Percentiles rank a stretch among this genome's conserved stretches.
Evolutionary conservation across 495 filamentous ascomycete species (phyloP).

Genomic region (Rhypophila decipiens): DNA sequence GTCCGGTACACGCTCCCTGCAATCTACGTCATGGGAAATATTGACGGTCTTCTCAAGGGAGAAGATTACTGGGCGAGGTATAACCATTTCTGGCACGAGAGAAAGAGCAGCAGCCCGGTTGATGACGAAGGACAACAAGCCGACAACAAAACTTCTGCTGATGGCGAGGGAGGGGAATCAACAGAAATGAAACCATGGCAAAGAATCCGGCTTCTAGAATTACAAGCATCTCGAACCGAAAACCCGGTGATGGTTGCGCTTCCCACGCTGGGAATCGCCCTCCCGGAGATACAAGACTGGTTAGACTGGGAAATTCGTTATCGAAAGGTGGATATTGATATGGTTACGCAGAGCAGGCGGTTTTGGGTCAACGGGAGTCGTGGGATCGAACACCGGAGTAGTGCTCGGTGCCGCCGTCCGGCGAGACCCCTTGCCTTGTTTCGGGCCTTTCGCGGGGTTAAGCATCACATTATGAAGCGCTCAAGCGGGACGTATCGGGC

Average conservation of each 20-base stretch:
- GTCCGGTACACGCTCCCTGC: slow-evolving; percentile 49
- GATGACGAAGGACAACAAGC: too few species aligned
- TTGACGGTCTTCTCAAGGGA: slow-evolving; percentile 7
- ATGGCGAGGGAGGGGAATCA: neutral
- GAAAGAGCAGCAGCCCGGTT: too few species aligned
- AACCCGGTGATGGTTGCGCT: too few species aligned
- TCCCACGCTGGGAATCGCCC: slow-evolving; percentile 41
- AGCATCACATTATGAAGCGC: too few species aligned
- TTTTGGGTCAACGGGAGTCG: neutral
- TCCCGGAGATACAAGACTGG: slow-evolving; percentile 28
- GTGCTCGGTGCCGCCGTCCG: too few species aligned
- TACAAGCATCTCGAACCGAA: too few species aligned
- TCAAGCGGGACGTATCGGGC: too few species aligned
- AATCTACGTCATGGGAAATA: slow-evolving; percentile 29
- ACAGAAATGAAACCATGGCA: neutral
- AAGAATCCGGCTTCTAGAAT: too few species aligned
- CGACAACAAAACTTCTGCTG: neutral
- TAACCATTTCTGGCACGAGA: too few species aligned
- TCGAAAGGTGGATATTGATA: slow-evolving; percentile 32
- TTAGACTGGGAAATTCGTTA: slow-evolving; percentile 43
- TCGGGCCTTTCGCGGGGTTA: too few species aligned
- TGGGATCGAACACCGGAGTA: too few species aligned
- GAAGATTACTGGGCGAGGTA: slow-evolving; percentile 9
- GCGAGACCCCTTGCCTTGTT: too few species aligned
- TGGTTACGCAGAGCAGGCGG: slow-evolving; percentile 12